These are phyloP conservation scores for Trametes coccinea DNA, from an alignment of 768 basidiomycete species.

Conservation along the genomic window DNA sequence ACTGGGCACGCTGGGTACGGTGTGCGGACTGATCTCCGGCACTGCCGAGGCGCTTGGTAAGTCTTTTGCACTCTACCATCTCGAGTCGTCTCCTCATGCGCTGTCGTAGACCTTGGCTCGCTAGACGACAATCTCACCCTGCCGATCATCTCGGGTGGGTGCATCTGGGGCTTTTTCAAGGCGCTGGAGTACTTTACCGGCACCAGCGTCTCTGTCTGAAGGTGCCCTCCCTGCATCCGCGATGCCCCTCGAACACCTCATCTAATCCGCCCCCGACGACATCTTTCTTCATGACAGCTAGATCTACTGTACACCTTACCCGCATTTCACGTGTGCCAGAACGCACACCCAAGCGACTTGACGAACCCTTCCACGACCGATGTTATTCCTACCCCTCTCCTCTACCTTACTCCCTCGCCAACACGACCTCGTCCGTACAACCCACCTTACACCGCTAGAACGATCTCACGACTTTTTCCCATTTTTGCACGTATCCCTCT, in stretches of 20 bases:
- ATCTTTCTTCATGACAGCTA: not conserved
- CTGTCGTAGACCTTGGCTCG: slow-evolving; percentile 67
- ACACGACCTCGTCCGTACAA: too few relatives aligned
- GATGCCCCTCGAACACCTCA: too few relatives aligned
- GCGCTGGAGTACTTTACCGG: slow-evolving; percentile 37
- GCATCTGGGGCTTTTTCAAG: slow-evolving; percentile 58
- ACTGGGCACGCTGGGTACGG: slow-evolving; percentile 53
- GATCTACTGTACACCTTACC: not conserved
- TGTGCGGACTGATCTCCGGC: slow-evolving; percentile 78
- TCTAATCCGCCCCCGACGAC: too few relatives aligned
- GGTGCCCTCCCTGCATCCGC: too few relatives aligned
- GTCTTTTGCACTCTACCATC: slow-evolving; percentile 30
- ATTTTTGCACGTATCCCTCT: too few relatives aligned
- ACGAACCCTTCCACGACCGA: not conserved
- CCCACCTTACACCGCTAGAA: too few relatives aligned
- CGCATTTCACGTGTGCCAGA: not conserved
- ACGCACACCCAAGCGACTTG: not conserved
- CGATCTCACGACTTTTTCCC: too few relatives aligned
- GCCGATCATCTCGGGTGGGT: slow-evolving; percentile 82
- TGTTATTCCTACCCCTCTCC: not conserved
- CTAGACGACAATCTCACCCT: slow-evolving; percentile 90
- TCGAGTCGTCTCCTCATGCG: not conserved
- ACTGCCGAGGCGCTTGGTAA: slow-evolving; percentile 87
- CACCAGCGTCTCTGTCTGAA: not conserved
- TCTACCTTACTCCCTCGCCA: too few relatives aligned